These are phyloP conservation scores for Diplodia mutila DNA, from an alignment of 2,329 filamentous ascomycete genomes.

Conservation along the genomic window DNA sequence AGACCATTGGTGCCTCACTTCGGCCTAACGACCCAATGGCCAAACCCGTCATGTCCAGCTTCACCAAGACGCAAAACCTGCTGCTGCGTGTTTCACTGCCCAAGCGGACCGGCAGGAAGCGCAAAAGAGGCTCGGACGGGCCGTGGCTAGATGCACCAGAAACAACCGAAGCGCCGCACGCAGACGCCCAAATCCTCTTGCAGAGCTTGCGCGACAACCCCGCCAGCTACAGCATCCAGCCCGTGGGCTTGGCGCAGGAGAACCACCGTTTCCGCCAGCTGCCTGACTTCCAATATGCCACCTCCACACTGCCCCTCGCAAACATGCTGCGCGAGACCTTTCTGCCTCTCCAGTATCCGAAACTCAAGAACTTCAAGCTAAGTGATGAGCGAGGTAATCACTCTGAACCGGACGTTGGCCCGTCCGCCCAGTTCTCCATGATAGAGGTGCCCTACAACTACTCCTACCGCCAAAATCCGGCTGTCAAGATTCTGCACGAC, in stretches of 20 bases:
- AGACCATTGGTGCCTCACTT: conserved; percentile 70
- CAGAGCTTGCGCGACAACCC: conserved; percentile 72
- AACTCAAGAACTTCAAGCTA: conserved; percentile 65
- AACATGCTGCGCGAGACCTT: conserved; percentile 71
- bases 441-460: conserved; percentile 73
- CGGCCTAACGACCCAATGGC: conserved; percentile 79
- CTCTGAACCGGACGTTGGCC: conserved; percentile 71
- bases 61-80: conserved; percentile 77
- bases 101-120: conserved; percentile 81
- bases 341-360: conserved; percentile 67
- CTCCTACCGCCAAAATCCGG: conserved; percentile 84
- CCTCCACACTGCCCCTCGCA: conserved; percentile 69
- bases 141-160: conserved; percentile 53
- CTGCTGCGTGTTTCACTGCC: conserved; percentile 86
- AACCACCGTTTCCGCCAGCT: conserved; percentile 86
- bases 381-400: conserved; percentile 53
- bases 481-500: conserved; percentile 66
- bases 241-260: conserved; percentile 72
- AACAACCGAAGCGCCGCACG: conserved; percentile 19
- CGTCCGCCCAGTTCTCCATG: conserved; percentile 77
- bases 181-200: conserved; percentile 51
- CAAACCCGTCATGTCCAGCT: conserved; percentile 76
- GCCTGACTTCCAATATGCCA: conserved; percentile 84
- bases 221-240: conserved; percentile 67
- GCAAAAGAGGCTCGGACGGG: conserved; percentile 75